Evolutionary conservation across 345 rosid species (phyloP).

Genomic region (Populus alba): DNA sequence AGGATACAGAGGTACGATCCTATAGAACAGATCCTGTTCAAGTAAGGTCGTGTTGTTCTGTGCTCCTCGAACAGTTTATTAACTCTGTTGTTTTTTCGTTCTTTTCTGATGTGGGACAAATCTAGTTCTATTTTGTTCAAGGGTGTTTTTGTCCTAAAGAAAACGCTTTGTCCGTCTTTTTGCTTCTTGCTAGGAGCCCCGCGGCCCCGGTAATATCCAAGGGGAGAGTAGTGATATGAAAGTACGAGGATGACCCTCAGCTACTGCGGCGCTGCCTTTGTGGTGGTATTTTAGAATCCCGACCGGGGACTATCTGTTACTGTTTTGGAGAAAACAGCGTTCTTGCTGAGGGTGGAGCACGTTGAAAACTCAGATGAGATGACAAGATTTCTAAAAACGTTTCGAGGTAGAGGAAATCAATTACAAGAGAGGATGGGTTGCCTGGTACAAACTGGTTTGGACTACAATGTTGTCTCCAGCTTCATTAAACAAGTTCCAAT

Average conservation of each 20-base stretch:
- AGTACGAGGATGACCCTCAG: too few relatives aligned
- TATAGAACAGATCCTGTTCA: constrained; percentile 33
- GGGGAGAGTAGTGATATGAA: too few relatives aligned
- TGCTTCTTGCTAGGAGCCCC: too few relatives aligned
- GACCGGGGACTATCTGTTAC: too few relatives aligned
- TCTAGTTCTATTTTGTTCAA: too few relatives aligned
- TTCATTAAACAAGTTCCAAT: constrained; percentile 62
- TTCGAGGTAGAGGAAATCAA: constrained; percentile 80
- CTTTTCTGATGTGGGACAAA: background rate
- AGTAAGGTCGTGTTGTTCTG: background rate
- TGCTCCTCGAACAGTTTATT: rapidly evolving
- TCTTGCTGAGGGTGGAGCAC: constrained; percentile 65
- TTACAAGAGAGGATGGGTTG: constrained; percentile 88
- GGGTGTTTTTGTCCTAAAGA: too few relatives aligned
- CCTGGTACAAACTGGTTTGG: constrained; percentile 67
- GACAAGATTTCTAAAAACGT: constrained; percentile 59
- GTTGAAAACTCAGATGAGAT: constrained; percentile 84
- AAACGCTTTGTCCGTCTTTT: too few relatives aligned
- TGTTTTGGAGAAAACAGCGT: constrained; percentile 45
- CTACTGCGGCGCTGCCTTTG: too few relatives aligned
- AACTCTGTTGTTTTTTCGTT: rapidly evolving
- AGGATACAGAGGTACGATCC: constrained; percentile 23
- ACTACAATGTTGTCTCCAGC: constrained; percentile 40
- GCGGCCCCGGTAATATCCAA: too few relatives aligned
- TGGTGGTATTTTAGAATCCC: too few relatives aligned